A percentile compares a stretch with the other conserved stretches of the same genome.
phyloP scores from a whole-genome alignment of 345 rosid species.

The Fremontodendron californicum region DNA sequence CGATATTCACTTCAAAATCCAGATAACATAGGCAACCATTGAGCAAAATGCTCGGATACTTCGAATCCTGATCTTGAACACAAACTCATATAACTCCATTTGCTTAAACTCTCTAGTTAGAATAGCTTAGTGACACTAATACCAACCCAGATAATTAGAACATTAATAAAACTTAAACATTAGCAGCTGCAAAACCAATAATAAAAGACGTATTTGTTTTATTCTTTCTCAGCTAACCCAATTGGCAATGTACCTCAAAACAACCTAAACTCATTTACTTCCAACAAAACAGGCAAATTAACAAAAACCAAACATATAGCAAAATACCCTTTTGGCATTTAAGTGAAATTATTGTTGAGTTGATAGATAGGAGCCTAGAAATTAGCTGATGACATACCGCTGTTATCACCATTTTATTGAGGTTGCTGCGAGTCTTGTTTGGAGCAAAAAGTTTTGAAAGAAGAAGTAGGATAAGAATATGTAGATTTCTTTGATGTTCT shows the following conservation, averaged over 20 bases:
- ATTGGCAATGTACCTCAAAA: background rate
- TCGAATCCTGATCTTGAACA: background rate
- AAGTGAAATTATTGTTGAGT: background rate
- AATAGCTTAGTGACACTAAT: background rate
- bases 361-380: background rate
- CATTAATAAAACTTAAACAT: background rate
- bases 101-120: background rate
- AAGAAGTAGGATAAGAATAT: slow-evolving; percentile 14
- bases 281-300: background rate
- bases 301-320: background rate
- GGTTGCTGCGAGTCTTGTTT: slow-evolving; percentile 30
- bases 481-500: background rate
- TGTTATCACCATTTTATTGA: slow-evolving; percentile 33
- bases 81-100: background rate
- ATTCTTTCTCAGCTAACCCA: background rate
- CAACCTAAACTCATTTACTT: background rate
- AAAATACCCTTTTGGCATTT: slow-evolving; percentile 2
- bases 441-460: slow-evolving; percentile 41
- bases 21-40: too few relatives aligned
- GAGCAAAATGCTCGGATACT: too few relatives aligned
- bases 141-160: background rate
- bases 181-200: background rate
- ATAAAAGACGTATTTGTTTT: background rate
- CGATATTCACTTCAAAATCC: too few relatives aligned
- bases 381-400: slow-evolving; percentile 7